Evolutionary conservation across 2,329 filamentous ascomycete genomes (phyloP).

Genomic region (Xylariaceae sp.): DNA sequence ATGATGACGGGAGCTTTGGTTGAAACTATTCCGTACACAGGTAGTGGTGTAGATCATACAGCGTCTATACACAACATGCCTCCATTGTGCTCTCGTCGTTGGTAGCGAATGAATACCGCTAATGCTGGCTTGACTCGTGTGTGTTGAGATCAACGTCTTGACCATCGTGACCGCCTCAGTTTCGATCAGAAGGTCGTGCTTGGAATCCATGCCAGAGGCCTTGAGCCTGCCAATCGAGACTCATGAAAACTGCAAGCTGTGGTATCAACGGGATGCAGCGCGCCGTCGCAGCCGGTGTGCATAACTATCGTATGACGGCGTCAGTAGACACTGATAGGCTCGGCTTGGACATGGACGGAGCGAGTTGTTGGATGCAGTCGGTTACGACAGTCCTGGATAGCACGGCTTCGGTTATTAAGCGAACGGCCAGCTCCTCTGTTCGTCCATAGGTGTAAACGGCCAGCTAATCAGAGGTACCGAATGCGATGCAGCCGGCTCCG

Average conservation of each 20-base stretch:
- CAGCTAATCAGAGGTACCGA: slow-evolving; percentile 2
- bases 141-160: background rate
- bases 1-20: background rate
- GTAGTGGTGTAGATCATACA: background rate
- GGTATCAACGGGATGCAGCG: slow-evolving; percentile 6
- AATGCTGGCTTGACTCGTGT: background rate
- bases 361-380: background rate
- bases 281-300: background rate
- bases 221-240: background rate
- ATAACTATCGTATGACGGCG: slow-evolving; percentile 14
- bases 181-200: background rate
- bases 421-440: slow-evolving; percentile 6
- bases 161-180: background rate
- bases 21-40: background rate
- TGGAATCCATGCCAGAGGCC: background rate
- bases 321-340: slow-evolving; percentile 6
- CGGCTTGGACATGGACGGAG: background rate
- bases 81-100: background rate
- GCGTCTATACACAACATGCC: background rate
- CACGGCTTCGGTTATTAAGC: slow-evolving; percentile 4
- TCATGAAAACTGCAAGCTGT: slow-evolving; percentile 6
- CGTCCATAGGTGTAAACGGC: slow-evolving; percentile 4
- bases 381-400: background rate
- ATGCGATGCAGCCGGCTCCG: background rate
- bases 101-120: background rate